phyloP scores from a whole-genome alignment of 192 early-diverging fungal genomes.

The Rhizophagus sp. region DNA sequence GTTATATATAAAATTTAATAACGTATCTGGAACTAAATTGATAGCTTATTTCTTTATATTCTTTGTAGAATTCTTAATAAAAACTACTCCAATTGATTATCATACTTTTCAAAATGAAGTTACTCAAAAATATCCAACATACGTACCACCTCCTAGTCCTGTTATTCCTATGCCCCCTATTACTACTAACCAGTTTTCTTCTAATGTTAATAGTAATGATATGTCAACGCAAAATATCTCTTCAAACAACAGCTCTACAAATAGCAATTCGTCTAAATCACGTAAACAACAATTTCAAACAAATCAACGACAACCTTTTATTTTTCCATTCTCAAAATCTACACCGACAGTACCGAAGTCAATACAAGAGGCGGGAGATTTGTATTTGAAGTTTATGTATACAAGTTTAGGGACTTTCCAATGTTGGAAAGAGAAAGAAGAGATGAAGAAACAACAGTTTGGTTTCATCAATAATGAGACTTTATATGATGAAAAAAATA shows the following conservation, averaged over 20 bases:
- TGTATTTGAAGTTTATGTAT: slow-evolving; percentile 53
- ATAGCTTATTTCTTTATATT: neutral
- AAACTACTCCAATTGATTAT: slow-evolving; percentile 66
- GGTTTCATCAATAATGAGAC: slow-evolving; percentile 27
- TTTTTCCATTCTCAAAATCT: slow-evolving; percentile 50
- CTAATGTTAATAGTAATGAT: slow-evolving; percentile 20
- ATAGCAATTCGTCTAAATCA: slow-evolving; percentile 18
- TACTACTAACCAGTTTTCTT: neutral
- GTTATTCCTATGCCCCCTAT: slow-evolving; percentile 30
- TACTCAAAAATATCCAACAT: slow-evolving; percentile 63
- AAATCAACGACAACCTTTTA: slow-evolving; percentile 41
- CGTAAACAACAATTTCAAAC: slow-evolving; percentile 32
- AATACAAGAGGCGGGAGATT: slow-evolving; percentile 49
- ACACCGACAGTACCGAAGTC: slow-evolving; percentile 46
- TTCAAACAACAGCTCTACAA: slow-evolving; percentile 18
- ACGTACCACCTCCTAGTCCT: slow-evolving; percentile 41
- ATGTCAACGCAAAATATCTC: slow-evolving; percentile 12
- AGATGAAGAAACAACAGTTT: slow-evolving; percentile 39
- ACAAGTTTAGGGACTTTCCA: slow-evolving; percentile 48
- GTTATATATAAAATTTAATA: slow-evolving; percentile 4
- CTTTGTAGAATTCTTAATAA: slow-evolving; percentile 37
- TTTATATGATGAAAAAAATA: slow-evolving; percentile 26
- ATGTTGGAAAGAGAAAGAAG: slow-evolving; percentile 47
- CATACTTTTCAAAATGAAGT: slow-evolving; percentile 56
- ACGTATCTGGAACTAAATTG: neutral